Conservation (phyloP, 352 stramenopile genomes). For the Pythium monospermum region DNA sequence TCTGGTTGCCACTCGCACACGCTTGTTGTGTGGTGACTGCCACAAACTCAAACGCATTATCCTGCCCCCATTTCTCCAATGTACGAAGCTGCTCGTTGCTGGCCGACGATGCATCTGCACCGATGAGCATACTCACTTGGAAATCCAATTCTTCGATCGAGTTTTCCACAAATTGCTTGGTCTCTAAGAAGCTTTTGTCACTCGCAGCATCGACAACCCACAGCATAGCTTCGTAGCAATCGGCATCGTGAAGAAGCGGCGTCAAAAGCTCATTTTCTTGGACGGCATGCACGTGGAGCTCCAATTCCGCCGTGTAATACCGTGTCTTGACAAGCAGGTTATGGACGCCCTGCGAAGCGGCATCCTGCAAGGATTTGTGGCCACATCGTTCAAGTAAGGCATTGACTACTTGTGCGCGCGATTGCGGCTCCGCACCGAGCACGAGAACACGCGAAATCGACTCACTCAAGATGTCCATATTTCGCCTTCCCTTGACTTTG, state of each 20-base stretch:
- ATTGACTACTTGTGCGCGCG: slow-evolving; percentile 18
- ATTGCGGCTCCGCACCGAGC: slow-evolving; percentile 29
- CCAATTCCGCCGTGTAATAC: slow-evolving; percentile 60
- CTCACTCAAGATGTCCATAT: slow-evolving; percentile 1
- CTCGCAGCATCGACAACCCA: slow-evolving; percentile 42
- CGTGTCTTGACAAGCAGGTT: slow-evolving; percentile 41
- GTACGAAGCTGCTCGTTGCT: slow-evolving; percentile 9
- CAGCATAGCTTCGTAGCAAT: slow-evolving; percentile 59
- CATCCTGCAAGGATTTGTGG: slow-evolving; percentile 8
- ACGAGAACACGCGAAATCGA: slow-evolving; percentile 32
- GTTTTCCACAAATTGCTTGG: slow-evolving; percentile 35
- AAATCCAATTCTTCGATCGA: slow-evolving; percentile 44
- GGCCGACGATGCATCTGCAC: slow-evolving; percentile 13
- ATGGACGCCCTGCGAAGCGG: slow-evolving; percentile 9
- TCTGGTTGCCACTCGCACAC: no score
- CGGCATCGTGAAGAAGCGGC: slow-evolving; percentile 30
- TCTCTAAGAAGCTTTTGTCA: slow-evolving; percentile 37
- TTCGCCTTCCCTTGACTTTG: neutral
- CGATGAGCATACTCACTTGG: slow-evolving; percentile 56
- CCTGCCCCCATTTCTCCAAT: slow-evolving; percentile 38
- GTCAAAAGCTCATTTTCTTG: slow-evolving; percentile 31
- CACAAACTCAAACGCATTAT: slow-evolving; percentile 61
- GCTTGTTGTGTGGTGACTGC: neutral
- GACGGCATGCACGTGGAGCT: slow-evolving; percentile 47
- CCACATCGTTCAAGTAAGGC: slow-evolving; percentile 31